Evolutionary conservation across 345 rosid species (phyloP), one percentile per base, ranked within the genome.

Genomic region (Eutrema yunnanense): DNA sequence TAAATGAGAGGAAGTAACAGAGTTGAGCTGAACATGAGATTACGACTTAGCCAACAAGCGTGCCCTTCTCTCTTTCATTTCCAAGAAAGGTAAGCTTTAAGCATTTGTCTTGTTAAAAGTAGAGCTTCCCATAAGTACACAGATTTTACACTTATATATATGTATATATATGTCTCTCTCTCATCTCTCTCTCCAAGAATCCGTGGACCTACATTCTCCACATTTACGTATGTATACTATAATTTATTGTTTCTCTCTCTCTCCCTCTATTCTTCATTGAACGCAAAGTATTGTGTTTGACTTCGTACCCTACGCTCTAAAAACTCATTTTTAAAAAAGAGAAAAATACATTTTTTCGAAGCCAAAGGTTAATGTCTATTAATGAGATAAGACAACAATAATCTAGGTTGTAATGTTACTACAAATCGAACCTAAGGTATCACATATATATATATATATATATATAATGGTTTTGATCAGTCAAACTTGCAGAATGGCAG

Each of bases 11-110:
- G 22, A 50, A 74, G 46, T 58, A 50, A 74, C 16, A 67, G 71
- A 56, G 53, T 14, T 19, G 6, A 71, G 76, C 53, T 74, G 64
- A 73, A 77, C 84, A 73, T 73, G 63, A 82, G 74, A 80, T 71
- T 51, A 76, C 62, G 71, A 79, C 59, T 46, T 73, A 70, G 73
- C 76, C 59, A 55, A 73, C 72, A 76, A 78, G 88, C 87, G 77
- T 84, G 84, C 71, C 73, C 63, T 54, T 70, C 73, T 81, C 79
- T 85, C 90, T 89, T 86, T 85, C 94, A 90, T 89, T 93, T 84
- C 97, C 92, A 82, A 88, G 93, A 88, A 88, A 84, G 77, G 70
- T 51, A 62, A 77, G 73, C 80, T 67, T 65, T 73, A 77, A 72
- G 78, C 56, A 81, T 73, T 44, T 81, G 87, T 83, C 88, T 78